phyloP scores from a whole-genome alignment of 495 filamentous ascomycete species.

The Talaromyces trachyspermus region DNA sequence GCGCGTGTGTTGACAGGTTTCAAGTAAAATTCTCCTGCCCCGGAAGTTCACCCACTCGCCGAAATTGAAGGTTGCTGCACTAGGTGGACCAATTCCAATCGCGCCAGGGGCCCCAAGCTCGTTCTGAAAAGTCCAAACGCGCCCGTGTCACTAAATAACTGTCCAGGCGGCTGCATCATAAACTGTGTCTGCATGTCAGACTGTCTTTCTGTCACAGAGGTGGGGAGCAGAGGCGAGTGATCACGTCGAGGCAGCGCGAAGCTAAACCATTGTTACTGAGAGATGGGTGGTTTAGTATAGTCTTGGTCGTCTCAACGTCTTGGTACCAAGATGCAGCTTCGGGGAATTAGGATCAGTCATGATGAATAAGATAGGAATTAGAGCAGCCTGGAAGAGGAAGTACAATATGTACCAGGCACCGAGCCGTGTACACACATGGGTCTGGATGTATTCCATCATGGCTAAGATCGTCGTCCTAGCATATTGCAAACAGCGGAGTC shows the following conservation, averaged over 20 bases:
- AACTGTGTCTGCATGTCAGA: slow-evolving; percentile 15
- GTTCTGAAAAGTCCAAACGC: slow-evolving; percentile 34
- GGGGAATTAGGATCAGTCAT: slow-evolving; percentile 40
- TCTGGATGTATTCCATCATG: slow-evolving; percentile 25
- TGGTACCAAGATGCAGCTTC: slow-evolving; percentile 38
- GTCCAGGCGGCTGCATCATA: slow-evolving; percentile 36
- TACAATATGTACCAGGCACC: slow-evolving; percentile 49
- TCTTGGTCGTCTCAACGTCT: slow-evolving; percentile 40
- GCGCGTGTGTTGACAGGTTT: too few relatives aligned
- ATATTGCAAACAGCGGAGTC: slow-evolving; percentile 32
- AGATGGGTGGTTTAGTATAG: slow-evolving; percentile 34
- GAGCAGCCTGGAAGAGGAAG: slow-evolving; percentile 47
- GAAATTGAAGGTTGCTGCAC: slow-evolving; percentile 29
- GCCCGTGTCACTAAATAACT: slow-evolving; percentile 30
- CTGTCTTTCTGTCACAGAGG: slow-evolving; percentile 5
- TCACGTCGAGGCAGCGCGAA: slow-evolving; percentile 34
- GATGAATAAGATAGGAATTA: slow-evolving; percentile 44
- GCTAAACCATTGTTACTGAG: slow-evolving; percentile 38
- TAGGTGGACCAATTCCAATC: slow-evolving; percentile 2
- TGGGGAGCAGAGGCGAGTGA: slow-evolving; percentile 37
- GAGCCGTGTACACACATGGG: slow-evolving; percentile 32
- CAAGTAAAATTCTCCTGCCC: slow-evolving; percentile 20
- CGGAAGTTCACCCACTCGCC: slow-evolving; percentile 39
- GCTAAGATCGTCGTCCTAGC: slow-evolving; percentile 36
- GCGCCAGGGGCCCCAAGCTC: slow-evolving; percentile 12